Evolutionary conservation across 2,329 filamentous ascomycete genomes (phyloP), one percentile per base, ranked within the genome.

Genomic region (Diaporthe vaccinii): DNA sequence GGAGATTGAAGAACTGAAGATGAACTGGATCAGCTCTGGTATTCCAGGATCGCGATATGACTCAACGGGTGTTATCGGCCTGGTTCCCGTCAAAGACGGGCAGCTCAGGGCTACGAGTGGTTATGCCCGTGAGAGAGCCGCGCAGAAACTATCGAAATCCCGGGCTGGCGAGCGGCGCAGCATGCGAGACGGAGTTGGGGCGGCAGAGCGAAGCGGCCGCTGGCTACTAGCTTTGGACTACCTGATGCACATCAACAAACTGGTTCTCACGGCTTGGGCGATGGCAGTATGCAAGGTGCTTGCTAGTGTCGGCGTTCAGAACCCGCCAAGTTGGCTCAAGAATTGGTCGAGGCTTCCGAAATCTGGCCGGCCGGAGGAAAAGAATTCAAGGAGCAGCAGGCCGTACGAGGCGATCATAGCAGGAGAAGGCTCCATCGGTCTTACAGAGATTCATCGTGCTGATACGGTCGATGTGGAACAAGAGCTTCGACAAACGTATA

Each of bases 151-250:
- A 0, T 82, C 84, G 8, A 88, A 88, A 76, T 85, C 84, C n/a
- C 85, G 84, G 58, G 82, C 83, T 61, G 85, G 80, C 53, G 87
- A 87, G 72, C 84, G 87, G 57, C 85, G 86, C 31, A 79, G 80
- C 8, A 77, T 87, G 14, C 85, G 88, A 65, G 90, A 92, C 67
- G 95, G 95, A 0, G 92, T 98, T 22, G 96, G 95, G 6, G 91
- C 95, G 9, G 88, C 93, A 20, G 95, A 97, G 81, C 89, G 95
- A 73, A 94, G 93, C 79, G 93, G 93, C 6, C 89, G 96, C 76
- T 96, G 94, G 94, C 88, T 93, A 75, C 92, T 94, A 85, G 95
- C 89, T 17, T 88, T 91, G 77, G 94, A 94, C 71, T 97, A 98
- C 80, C 85, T 97, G 72, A 87, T 92, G 74, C 93, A 93, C 68